Conservation (phyloP, 148 eudicot genomes). For the Vaccinium macrocarpon region DNA sequence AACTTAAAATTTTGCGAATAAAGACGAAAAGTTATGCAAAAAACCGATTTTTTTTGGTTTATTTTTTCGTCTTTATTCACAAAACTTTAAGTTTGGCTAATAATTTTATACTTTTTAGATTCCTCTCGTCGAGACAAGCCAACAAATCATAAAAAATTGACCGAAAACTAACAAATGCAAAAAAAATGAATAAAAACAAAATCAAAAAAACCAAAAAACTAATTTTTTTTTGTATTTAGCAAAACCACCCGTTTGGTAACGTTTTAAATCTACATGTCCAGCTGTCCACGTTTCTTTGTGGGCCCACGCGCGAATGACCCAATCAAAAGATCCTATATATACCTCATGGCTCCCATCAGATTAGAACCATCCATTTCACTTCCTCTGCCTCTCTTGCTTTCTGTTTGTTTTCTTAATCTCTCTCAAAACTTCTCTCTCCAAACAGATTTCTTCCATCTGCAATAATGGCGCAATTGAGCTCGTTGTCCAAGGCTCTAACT, state of each 20-base stretch:
- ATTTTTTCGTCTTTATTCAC: too few relatives aligned
- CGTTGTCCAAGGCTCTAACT: conserved; percentile 15
- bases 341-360: not conserved
- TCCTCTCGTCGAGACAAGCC: too few relatives aligned
- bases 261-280: not conserved
- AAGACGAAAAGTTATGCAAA: too few relatives aligned
- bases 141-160: too few relatives aligned
- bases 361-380: not conserved
- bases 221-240: too few relatives aligned
- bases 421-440: not conserved
- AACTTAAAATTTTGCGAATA: too few relatives aligned
- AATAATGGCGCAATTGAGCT: conserved; percentile 3
- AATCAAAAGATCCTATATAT: not conserved
- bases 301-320: not conserved
- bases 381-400: not conserved
- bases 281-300: conserved; percentile 4
- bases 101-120: too few relatives aligned
- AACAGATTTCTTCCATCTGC: not conserved
- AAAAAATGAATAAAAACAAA: too few relatives aligned
- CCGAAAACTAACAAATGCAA: too few relatives aligned
- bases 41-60: too few relatives aligned
- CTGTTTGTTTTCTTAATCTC: not conserved
- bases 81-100: too few relatives aligned
- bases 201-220: too few relatives aligned
- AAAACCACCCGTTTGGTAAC: not conserved